Base-by-base conservation (phyloP, 257 asterid species). In the Forsythia suspensa region DNA sequence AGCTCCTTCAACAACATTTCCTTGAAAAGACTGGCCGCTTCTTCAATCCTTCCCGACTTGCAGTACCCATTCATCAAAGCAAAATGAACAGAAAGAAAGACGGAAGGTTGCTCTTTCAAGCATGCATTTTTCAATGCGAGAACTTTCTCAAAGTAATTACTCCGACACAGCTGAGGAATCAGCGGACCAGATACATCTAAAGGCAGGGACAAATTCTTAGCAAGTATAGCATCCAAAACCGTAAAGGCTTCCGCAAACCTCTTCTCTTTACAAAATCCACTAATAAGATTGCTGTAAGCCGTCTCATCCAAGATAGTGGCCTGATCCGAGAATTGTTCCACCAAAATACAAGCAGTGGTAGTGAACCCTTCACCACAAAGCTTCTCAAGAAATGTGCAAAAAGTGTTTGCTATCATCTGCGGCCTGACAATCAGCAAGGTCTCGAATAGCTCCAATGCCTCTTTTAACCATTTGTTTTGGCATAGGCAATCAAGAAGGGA, bases 391-490 rank as follows among this genome's bases (percentile, higher is more conserved):
- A 92, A 77, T 44, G 79, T 78, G 63, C 79, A 74, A 73, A 80
- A 71, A 81, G 46, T 75, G 75, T 83, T 81, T 42, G 43, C 41
- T 66, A 77, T 72, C 51, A 77, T 81, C 67, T 76, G 55, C 52
- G 86, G 82, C 81, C 59, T 48, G 67, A 70, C 74, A 21, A 70
- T 75, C 44, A 80, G 77, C 79, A 86, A 41, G 73, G 81, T 68
- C 72, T 87, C 94, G 65, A 93, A 80, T 52, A 93, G 84, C 85
- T 92, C 91, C 15, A 92, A 75, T 24, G 94, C 92, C 80, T 92
- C 92, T 34, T 77, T 71, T 34, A 86, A 78, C 87, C 88, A 84
- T 77, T 87, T 84, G 73, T 75, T 88, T 77, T 79, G 81, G 87
- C 92, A 91, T 66, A 95, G 80, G 80, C 61, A 71, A 73, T 79